Base-by-base conservation (phyloP, 176 grass and related monocot species). In the Triticum timopheevii region DNA sequence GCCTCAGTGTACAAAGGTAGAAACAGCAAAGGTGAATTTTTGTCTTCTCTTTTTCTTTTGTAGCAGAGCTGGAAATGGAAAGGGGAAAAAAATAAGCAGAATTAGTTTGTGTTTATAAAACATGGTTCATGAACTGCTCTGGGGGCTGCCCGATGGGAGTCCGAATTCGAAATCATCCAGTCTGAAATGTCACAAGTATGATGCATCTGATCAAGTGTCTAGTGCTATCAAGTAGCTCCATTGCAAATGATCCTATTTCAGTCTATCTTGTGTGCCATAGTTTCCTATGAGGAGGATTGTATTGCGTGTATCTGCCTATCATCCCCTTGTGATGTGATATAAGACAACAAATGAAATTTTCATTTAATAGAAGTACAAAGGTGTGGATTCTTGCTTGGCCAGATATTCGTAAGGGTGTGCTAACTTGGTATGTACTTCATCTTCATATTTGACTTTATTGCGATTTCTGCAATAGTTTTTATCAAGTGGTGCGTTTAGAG, bases 1-100 rank as follows among this genome's bases (percentile, higher is more conserved):
- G 81, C 84, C 67, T 87, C 79, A 20, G 61, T 90, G 85, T 93
- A 89, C 80, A 89, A 85, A 93, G 67, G 80, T 88, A 84, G 74
- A 77, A 84, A 86, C 83, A 89, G 64, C 83, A 93, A 92, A 91
- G 89, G 76, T 88, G 82, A 79, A 81, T 56, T 76, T 83, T 89
- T 82, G 16, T 62, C 61, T 86, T 80, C 79, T 90, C 64, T 89
- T 70, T 81, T 80, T 22, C 73, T 81, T 65, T 82, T 86, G 82
- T 86, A 84, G 88, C 34, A 27, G 85, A 54, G 83, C 77, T 17
- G 13, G 86, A 91, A 91, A 86, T 69, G 79, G 61, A 73, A 25
- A 59, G 25, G 15, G 17, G 4, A 12, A 79, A 63, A 86, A 62
- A 78, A 85, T 63, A 69, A 85, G 58, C 88, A 91, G 82, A 85